Percentiles rank a stretch among this genome's conserved stretches.
These are phyloP conservation scores for Macrocybe sp. DNA, from an alignment of 1,284 basidiomycete genomes.

Conservation along the genomic window DNA sequence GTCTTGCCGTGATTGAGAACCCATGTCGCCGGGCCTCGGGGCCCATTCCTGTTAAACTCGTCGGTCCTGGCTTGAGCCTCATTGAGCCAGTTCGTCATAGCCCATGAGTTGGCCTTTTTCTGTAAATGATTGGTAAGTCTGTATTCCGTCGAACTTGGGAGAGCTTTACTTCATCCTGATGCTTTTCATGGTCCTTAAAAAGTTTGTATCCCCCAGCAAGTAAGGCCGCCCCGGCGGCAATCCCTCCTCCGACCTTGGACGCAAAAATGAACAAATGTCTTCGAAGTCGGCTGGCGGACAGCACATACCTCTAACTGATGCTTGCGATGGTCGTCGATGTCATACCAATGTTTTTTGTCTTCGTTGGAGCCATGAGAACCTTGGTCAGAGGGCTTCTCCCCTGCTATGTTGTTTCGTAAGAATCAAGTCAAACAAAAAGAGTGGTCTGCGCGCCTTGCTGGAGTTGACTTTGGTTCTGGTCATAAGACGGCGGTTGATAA, in stretches of 20 bases:
- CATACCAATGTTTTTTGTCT: conserved; percentile 55
- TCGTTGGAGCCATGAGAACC: conserved; percentile 36
- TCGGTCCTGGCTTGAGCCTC: conserved; percentile 51
- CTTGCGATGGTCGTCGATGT: conserved; percentile 49
- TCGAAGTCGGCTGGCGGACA: not conserved
- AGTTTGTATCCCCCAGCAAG: conserved; percentile 48
- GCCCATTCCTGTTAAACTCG: conserved; percentile 44
- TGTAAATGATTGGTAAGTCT: conserved; percentile 19
- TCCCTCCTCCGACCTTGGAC: conserved; percentile 57
- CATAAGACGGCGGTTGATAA: conserved; percentile 9
- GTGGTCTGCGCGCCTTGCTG: conserved; percentile 14
- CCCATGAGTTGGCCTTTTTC: conserved; percentile 50
- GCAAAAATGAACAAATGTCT: not conserved
- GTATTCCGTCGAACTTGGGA: not conserved
- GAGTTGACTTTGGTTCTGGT: conserved; percentile 11
- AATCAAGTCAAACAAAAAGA: not conserved
- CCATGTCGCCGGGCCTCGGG: conserved; percentile 51
- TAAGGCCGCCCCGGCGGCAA: conserved; percentile 47
- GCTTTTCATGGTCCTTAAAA: conserved; percentile 53
- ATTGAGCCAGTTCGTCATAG: conserved; percentile 47
- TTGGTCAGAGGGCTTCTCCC: conserved; percentile 26
- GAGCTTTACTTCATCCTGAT: conserved; percentile 46
- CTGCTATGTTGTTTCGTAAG: not conserved
- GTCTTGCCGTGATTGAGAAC: conserved; percentile 50
- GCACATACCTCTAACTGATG: conserved; percentile 28